Evolutionary conservation across 2,329 filamentous ascomycete genomes (phyloP).

Genomic region (Ophiostoma australiae): DNA sequence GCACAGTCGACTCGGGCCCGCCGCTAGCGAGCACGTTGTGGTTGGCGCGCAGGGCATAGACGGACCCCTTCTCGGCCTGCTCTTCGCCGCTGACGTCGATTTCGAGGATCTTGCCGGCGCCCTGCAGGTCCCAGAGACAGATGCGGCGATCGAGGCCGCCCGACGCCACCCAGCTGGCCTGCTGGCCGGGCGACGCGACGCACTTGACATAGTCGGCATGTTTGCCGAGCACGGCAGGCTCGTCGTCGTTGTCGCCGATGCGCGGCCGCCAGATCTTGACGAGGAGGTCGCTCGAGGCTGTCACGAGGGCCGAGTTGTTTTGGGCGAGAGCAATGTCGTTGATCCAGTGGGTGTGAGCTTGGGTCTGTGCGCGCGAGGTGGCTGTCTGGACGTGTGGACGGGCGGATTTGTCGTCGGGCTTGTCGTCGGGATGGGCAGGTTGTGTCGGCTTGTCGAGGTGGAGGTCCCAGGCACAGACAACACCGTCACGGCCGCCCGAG

Average conservation of each 20-base stretch:
- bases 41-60: constrained; percentile 82
- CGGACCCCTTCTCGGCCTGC: constrained; percentile 81
- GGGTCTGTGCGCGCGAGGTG: constrained; percentile 56
- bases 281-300: constrained; percentile 87
- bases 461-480: constrained; percentile 93
- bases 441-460: constrained; percentile 55
- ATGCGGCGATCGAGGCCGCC: constrained; percentile 91
- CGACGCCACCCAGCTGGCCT: constrained; percentile 80
- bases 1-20: constrained; percentile 86
- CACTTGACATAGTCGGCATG: constrained; percentile 97
- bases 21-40: constrained; percentile 82
- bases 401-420: constrained; percentile 31
- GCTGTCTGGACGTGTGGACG: constrained; percentile 38
- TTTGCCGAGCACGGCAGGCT: constrained; percentile 77
- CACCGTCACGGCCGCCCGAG: constrained; percentile 90
- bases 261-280: constrained; percentile 88
- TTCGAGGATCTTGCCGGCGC: constrained; percentile 76
- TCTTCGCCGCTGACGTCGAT: constrained; percentile 84
- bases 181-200: constrained; percentile 64
- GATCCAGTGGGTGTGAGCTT: constrained; percentile 91
- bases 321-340: constrained; percentile 84
- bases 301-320: constrained; percentile 73
- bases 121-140: constrained; percentile 87
- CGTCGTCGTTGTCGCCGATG: constrained; percentile 58
- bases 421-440: constrained; percentile 1